phyloP scores from a whole-genome alignment of 2,329 filamentous ascomycete species.

The Paecilomyces formosus region DNA sequence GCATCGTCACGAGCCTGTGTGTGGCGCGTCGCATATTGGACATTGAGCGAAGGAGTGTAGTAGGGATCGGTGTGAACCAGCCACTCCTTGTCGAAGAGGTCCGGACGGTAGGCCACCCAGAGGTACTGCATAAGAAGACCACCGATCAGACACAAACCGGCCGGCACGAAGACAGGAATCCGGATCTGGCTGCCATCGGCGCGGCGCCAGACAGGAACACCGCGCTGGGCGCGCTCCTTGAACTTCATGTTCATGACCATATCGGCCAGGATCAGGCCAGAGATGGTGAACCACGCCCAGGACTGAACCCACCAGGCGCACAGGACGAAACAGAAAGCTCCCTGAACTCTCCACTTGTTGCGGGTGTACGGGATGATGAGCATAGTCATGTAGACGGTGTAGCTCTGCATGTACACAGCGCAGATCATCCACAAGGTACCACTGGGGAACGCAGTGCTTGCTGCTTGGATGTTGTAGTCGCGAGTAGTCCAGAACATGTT shows the following conservation, averaged over 20 bases:
- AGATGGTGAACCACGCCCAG: conserved; percentile 41
- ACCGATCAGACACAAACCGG: conserved; percentile 23
- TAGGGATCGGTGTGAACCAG: conserved; percentile 38
- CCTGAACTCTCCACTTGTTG: conserved; percentile 34
- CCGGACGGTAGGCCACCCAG: conserved; percentile 33
- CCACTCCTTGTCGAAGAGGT: conserved; percentile 29
- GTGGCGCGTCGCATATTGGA: conserved; percentile 21
- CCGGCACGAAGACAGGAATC: conserved; percentile 22
- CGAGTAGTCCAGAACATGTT: conserved; percentile 40
- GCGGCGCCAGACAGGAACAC: conserved; percentile 11
- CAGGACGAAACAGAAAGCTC: conserved; percentile 31
- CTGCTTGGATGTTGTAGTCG: conserved; percentile 31
- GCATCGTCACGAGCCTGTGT: conserved; percentile 35
- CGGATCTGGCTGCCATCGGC: conserved; percentile 1
- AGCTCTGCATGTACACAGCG: conserved; percentile 39
- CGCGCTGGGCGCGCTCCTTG: conserved; percentile 12
- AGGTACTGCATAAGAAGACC: conserved; percentile 37
- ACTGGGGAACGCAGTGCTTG: conserved; percentile 36
- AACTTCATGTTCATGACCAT: conserved; percentile 37
- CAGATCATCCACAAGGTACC: conserved; percentile 38
- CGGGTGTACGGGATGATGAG: conserved; percentile 39
- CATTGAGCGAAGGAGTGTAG: conserved; percentile 28
- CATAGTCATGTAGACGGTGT: conserved; percentile 44
- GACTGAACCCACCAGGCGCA: conserved; percentile 40
- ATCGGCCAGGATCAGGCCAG: conserved; percentile 35